These are phyloP conservation scores for Hymenoscyphus fructigenus DNA, from an alignment of 2,329 filamentous ascomycete species.

Conservation along the genomic window DNA sequence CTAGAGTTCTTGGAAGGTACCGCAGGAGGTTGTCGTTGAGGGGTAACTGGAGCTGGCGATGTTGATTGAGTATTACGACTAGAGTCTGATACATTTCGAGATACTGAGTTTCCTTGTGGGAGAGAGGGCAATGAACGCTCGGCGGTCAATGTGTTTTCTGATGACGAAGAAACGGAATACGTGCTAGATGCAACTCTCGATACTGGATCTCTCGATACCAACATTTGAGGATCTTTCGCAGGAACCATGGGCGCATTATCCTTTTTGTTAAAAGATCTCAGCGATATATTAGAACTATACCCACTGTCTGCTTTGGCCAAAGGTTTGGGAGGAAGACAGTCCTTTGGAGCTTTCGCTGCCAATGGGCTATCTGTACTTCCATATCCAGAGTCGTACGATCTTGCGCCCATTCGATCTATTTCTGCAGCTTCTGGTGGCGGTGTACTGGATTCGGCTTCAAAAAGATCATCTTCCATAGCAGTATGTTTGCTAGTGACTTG, in stretches of 20 bases:
- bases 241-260: conserved; percentile 18
- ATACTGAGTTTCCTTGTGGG: background rate
- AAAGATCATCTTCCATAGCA: conserved; percentile 49
- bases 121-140: conserved; percentile 21
- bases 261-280: conserved; percentile 48
- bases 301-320: conserved; percentile 60
- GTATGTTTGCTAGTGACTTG: conserved; percentile 50
- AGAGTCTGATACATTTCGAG: background rate
- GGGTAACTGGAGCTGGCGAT: conserved; percentile 9
- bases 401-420: conserved; percentile 2
- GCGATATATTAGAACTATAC: conserved; percentile 59
- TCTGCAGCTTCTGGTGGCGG: conserved; percentile 16
- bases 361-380: conserved; percentile 14
- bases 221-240: conserved; percentile 22
- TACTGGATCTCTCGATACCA: conserved; percentile 19
- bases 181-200: conserved; percentile 21
- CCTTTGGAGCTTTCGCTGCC: conserved; percentile 15
- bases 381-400: conserved; percentile 32
- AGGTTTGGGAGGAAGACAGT: conserved; percentile 35
- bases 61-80: background rate
- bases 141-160: conserved; percentile 16
- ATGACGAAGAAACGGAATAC: conserved; percentile 18
- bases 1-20: conserved; percentile 1
- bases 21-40: conserved; percentile 4
- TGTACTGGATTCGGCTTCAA: conserved; percentile 36